Percentiles rank a stretch among this genome's conserved stretches.
These are phyloP conservation scores for Pochonia chlamydosporia DNA, from an alignment of 2,329 filamentous ascomycete species.

Conservation along the genomic window DNA sequence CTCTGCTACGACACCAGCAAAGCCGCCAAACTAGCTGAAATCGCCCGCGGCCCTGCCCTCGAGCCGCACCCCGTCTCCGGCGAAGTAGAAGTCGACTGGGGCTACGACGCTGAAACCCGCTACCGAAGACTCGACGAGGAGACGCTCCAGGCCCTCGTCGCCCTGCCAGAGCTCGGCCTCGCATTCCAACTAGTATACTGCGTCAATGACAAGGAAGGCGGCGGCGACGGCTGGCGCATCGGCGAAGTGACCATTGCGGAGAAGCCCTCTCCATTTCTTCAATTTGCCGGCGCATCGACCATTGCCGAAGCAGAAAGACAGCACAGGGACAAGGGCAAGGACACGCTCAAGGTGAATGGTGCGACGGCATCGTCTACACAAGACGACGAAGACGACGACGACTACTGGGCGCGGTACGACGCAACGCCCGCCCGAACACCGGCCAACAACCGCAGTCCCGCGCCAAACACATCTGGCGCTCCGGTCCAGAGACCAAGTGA, in stretches of 20 bases:
- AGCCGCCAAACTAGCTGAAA: slow-evolving; percentile 50
- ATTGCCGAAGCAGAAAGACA: slow-evolving; percentile 57
- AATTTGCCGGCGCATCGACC: slow-evolving; percentile 43
- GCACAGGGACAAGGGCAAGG: slow-evolving; percentile 31
- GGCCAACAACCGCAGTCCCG: slow-evolving; percentile 56
- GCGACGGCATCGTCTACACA: slow-evolving; percentile 8
- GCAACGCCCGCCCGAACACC: slow-evolving; percentile 62
- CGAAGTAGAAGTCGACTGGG: slow-evolving; percentile 70
- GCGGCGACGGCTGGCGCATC: slow-evolving; percentile 62
- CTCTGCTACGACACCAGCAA: slow-evolving; percentile 61
- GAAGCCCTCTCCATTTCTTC: slow-evolving; percentile 47
- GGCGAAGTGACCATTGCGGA: slow-evolving; percentile 62
- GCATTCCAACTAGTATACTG: slow-evolving; percentile 66
- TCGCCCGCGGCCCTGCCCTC: slow-evolving; percentile 56
- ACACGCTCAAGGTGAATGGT: slow-evolving; percentile 11
- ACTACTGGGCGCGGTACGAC: slow-evolving; percentile 77
- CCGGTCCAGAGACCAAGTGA: slow-evolving; percentile 11
- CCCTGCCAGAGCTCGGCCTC: slow-evolving; percentile 55
- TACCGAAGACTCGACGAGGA: slow-evolving; percentile 69
- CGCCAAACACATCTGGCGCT: slow-evolving; percentile 36
- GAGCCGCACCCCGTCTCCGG: slow-evolving; percentile 79
- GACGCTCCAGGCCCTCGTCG: slow-evolving; percentile 64
- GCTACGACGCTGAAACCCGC: slow-evolving; percentile 54
- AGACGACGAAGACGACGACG: slow-evolving; percentile 63
- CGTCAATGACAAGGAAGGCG: slow-evolving; percentile 55